A percentile compares a stretch with the other conserved stretches of the same genome.
phyloP scores from a whole-genome alignment of 306 rosid species.

The Senna siamea region DNA sequence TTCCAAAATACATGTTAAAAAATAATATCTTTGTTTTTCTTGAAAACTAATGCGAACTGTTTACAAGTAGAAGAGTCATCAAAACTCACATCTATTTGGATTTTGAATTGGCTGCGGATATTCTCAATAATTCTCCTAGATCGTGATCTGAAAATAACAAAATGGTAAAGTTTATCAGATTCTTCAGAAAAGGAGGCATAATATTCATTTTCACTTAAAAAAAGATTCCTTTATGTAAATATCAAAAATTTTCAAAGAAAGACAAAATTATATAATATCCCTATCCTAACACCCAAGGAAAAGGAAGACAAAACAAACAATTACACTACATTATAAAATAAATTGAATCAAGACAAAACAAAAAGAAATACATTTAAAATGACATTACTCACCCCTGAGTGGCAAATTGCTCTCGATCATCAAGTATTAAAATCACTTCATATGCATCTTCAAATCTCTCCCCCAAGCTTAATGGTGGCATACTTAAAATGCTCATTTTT shows the following conservation, averaged over 20 bases:
- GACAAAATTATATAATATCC: slow-evolving; percentile 1
- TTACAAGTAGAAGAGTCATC: slow-evolving; percentile 13
- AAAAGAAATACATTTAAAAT: slow-evolving; percentile 10
- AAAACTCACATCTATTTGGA: slow-evolving; percentile 69
- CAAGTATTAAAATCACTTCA: slow-evolving; percentile 78
- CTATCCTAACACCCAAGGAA: background rate
- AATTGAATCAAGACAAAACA: background rate
- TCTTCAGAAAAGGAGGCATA: slow-evolving; percentile 24
- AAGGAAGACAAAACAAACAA: background rate
- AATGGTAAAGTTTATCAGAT: slow-evolving; percentile 24
- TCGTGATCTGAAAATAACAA: slow-evolving; percentile 64
- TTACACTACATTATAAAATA: background rate
- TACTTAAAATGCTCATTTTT: slow-evolving; percentile 55
- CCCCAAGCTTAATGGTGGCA: slow-evolving; percentile 85
- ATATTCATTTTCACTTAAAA: background rate
- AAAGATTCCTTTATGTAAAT: background rate
- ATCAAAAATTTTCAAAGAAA: background rate
- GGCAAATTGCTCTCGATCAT: slow-evolving; percentile 92
- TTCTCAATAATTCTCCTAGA: slow-evolving; percentile 78
- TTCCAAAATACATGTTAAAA: slow-evolving; percentile 14
- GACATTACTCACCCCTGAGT: slow-evolving; percentile 73
- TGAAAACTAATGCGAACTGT: slow-evolving; percentile 23
- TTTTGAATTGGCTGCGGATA: slow-evolving; percentile 65
- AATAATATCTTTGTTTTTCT: background rate
- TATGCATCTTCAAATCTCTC: slow-evolving; percentile 92